These are phyloP conservation scores for Fusarium siculi DNA, from an alignment of 2,329 filamentous ascomycete species.

Conservation along the genomic window DNA sequence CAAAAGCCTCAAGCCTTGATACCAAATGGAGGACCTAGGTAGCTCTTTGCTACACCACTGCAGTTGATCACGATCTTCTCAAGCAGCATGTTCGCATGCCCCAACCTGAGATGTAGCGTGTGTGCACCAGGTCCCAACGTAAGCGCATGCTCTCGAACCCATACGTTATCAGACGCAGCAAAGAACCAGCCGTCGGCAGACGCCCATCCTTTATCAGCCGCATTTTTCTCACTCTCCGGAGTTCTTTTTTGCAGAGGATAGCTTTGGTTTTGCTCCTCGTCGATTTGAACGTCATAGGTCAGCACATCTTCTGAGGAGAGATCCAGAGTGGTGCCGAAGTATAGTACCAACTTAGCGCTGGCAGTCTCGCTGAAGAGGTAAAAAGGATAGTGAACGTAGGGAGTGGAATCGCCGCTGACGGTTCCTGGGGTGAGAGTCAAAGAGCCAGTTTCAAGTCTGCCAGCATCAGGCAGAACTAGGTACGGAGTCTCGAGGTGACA, in stretches of 20 bases:
- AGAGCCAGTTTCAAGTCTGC: slow-evolving; percentile 21
- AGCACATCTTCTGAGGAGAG: slow-evolving; percentile 19
- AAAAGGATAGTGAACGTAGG: slow-evolving; percentile 20
- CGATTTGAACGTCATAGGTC: slow-evolving; percentile 16
- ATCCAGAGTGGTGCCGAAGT: slow-evolving; percentile 30
- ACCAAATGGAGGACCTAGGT: slow-evolving; percentile 26
- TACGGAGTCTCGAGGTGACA: slow-evolving; percentile 5
- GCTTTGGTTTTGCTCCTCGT: background rate
- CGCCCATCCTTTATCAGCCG: slow-evolving; percentile 27
- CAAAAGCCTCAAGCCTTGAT: background rate
- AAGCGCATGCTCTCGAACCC: slow-evolving; percentile 15
- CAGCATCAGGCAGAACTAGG: slow-evolving; percentile 13
- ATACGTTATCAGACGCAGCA: slow-evolving; percentile 32
- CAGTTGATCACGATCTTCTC: slow-evolving; percentile 36
- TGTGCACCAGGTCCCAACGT: background rate
- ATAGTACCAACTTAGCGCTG: background rate
- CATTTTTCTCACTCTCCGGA: slow-evolving; percentile 24
- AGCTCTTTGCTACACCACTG: slow-evolving; percentile 18
- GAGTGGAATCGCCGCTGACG: fast-evolving
- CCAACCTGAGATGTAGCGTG: background rate
- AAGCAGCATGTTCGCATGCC: slow-evolving; percentile 29
- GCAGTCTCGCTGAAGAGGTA: slow-evolving; percentile 9
- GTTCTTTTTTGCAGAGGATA: slow-evolving; percentile 16
- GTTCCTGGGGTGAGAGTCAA: slow-evolving; percentile 1
- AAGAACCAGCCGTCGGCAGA: slow-evolving; percentile 33